Evolutionary conservation across 2,329 filamentous ascomycete species (phyloP).

Genomic region (Alternaria tenuissima): DNA sequence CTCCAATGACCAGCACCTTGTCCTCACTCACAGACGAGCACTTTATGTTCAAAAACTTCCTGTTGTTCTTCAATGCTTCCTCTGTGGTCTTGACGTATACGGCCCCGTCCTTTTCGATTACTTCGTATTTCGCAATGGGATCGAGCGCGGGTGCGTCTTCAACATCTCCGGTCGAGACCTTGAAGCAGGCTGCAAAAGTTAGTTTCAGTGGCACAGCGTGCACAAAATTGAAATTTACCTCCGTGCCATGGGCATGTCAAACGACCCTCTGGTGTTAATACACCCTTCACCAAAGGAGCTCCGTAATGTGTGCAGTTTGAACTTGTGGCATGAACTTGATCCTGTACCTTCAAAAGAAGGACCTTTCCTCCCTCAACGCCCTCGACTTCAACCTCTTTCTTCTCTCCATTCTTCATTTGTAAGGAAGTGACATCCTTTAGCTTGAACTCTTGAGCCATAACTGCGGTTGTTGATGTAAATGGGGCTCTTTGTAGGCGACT

Average conservation of each 20-base stretch:
- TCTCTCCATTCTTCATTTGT: slow-evolving; percentile 79
- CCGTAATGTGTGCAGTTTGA: slow-evolving; percentile 91
- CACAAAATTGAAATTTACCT: slow-evolving; percentile 59
- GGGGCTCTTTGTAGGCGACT: slow-evolving; percentile 26
- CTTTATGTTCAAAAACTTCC: slow-evolving; percentile 76
- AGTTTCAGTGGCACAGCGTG: slow-evolving; percentile 3
- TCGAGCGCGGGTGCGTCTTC: slow-evolving; percentile 94
- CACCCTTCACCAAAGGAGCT: slow-evolving; percentile 85
- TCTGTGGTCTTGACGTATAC: slow-evolving; percentile 87
- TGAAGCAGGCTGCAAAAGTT: slow-evolving; percentile 79
- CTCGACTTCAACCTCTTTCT: slow-evolving; percentile 89
- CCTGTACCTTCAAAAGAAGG: slow-evolving; percentile 79
- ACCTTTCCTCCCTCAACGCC: slow-evolving; percentile 88
- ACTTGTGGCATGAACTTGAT: slow-evolving; percentile 79
- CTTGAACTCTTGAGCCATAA: slow-evolving; percentile 60
- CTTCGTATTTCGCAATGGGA: slow-evolving; percentile 80
- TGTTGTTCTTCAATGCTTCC: slow-evolving; percentile 76
- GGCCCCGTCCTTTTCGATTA: slow-evolving; percentile 80
- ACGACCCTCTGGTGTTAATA: slow-evolving; percentile 81
- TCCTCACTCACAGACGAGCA: slow-evolving; percentile 68
- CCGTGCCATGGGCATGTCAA: slow-evolving; percentile 97
- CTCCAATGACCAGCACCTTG: slow-evolving; percentile 76
- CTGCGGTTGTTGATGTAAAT: slow-evolving; percentile 39
- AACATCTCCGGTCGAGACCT: slow-evolving; percentile 85
- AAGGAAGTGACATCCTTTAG: slow-evolving; percentile 81